phyloP scores from a whole-genome alignment of 495 filamentous ascomycete genomes.

The Talaromyces proteolyticus region DNA sequence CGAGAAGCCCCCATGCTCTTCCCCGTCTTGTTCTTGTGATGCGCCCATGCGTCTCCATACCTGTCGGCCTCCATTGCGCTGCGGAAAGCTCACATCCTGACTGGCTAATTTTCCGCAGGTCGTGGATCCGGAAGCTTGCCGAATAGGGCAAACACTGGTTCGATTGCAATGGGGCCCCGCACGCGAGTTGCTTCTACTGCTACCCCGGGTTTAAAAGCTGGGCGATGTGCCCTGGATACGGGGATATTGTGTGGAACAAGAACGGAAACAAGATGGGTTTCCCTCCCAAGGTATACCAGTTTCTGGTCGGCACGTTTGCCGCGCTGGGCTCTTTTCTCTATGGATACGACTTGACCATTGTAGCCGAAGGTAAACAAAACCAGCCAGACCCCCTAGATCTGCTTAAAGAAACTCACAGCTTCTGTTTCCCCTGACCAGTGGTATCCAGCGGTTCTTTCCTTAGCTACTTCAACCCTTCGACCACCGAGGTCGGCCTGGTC shows the following conservation, averaged over 20 bases:
- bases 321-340: slow-evolving; percentile 55
- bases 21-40: too few relatives aligned
- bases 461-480: not conserved
- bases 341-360: slow-evolving; percentile 47
- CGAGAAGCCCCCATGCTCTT: too few relatives aligned
- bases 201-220: too few relatives aligned
- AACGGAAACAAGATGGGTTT: slow-evolving; percentile 21
- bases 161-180: too few relatives aligned
- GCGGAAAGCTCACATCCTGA: not conserved
- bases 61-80: too few relatives aligned
- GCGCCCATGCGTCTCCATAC: too few relatives aligned
- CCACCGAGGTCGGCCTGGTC: slow-evolving; percentile 41
- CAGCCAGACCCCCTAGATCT: not conserved
- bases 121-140: not conserved
- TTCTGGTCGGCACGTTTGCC: slow-evolving; percentile 50
- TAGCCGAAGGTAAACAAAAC: slow-evolving; percentile 34
- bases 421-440: not conserved
- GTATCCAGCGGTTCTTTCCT: slow-evolving; percentile 1
- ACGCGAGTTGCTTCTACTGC: too few relatives aligned
- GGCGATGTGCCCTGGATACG: too few relatives aligned
- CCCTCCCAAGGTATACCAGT: slow-evolving; percentile 35
- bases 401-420: not conserved
- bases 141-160: not conserved
- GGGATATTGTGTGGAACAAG: too few relatives aligned
- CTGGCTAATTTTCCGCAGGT: not conserved